Evolutionary conservation across 768 basidiomycete genomes (phyloP).

Genomic region (Kwoniella pini): DNA sequence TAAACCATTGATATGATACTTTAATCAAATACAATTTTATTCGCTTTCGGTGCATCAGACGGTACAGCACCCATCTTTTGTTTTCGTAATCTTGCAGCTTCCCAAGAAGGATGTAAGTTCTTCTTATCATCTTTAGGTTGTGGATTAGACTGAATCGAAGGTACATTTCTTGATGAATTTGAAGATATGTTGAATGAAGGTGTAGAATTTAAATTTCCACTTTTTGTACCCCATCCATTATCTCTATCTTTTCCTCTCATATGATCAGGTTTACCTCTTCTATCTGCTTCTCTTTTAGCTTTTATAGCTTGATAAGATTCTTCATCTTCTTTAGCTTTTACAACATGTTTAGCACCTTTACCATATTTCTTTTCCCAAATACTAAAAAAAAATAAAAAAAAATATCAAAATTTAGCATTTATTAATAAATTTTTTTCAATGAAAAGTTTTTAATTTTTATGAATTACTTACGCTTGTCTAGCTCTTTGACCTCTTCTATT

Average conservation of each 20-base stretch:
- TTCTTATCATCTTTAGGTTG: constrained; percentile 40
- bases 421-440: too few relatives aligned
- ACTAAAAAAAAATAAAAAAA: constrained; percentile 56
- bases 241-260: constrained; percentile 16
- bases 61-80: constrained; percentile 52
- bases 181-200: background rate
- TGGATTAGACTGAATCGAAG: background rate
- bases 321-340: constrained; percentile 59
- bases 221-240: background rate
- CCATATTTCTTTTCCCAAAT: constrained; percentile 99
- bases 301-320: background rate
- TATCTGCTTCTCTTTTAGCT: constrained; percentile 20
- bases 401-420: constrained; percentile 17
- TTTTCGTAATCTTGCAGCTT: constrained; percentile 81
- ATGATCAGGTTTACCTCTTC: constrained; percentile 8
- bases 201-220: background rate
- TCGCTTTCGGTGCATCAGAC: constrained; percentile 70
- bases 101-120: constrained; percentile 91
- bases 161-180: background rate
- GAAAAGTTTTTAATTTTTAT: too few relatives aligned
- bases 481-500: constrained; percentile 92
- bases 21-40: constrained; percentile 69
- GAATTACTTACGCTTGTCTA: constrained; percentile 76
- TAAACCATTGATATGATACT: background rate
- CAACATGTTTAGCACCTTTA: constrained; percentile 84